Evolutionary conservation across 257 asterid genomes (phyloP).

Genomic region (Solanum chaucha): DNA sequence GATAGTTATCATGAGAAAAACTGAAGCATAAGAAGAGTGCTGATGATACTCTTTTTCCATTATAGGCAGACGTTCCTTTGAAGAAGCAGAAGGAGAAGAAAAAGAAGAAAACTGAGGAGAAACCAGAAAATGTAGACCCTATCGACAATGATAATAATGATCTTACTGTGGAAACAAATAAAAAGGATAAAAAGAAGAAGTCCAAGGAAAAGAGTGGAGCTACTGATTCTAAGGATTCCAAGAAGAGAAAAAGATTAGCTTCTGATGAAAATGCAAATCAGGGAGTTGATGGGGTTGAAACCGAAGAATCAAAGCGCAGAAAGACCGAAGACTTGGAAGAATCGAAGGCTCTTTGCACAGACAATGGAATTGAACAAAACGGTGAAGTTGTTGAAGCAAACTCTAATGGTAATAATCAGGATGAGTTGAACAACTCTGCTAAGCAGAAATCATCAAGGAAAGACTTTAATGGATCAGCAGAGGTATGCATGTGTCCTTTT

Average conservation of each 20-base stretch:
- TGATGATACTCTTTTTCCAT: constrained; percentile 12
- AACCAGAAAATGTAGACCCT: constrained; percentile 3
- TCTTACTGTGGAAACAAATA: constrained; percentile 9
- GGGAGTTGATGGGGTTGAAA: constrained; percentile 22
- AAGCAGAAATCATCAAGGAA: constrained; percentile 34
- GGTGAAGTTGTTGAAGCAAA: constrained; percentile 6
- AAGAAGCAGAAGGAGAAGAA: constrained; percentile 32
- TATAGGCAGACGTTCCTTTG: constrained; percentile 13
- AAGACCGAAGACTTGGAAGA: constrained; percentile 41
- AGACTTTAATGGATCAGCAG: constrained; percentile 32
- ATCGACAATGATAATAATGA: constrained; percentile 1
- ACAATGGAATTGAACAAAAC: constrained; percentile 12
- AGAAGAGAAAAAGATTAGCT: constrained; percentile 58
- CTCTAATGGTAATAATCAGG: constrained; percentile 1
- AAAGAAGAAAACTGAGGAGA: constrained; percentile 28
- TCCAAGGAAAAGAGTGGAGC: constrained; percentile 26
- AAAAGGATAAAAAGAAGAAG: constrained; percentile 26
- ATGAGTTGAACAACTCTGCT: constrained; percentile 23
- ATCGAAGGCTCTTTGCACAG: constrained; percentile 11
- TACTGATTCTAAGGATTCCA: constrained; percentile 32
- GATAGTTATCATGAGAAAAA: not conserved
- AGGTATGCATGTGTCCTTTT: constrained; percentile 23
- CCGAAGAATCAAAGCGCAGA: constrained; percentile 52
- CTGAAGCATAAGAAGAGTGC: constrained; percentile 11
- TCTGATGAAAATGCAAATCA: constrained; percentile 36